Base-by-base conservation (phyloP, 2,329 filamentous ascomycete species). In the Fusarium coicis region DNA sequence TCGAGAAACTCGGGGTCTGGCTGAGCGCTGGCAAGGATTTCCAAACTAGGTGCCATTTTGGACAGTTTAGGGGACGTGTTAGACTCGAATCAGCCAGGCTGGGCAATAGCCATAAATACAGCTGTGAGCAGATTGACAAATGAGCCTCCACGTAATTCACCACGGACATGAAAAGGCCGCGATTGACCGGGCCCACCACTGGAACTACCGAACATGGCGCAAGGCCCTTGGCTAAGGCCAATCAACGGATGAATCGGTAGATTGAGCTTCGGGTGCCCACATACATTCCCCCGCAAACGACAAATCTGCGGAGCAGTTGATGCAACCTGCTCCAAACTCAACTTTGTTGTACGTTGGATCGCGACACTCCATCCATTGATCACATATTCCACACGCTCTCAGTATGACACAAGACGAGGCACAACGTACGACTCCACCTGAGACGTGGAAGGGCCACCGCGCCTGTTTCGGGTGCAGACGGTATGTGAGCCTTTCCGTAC, bases 301-400 rank as follows among this genome's bases (percentile, higher is more conserved):
- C 7, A 54, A 40, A 54, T 21, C 50, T n/a, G 50, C 14, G 50
- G 50, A 28, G 14, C 34, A 6, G 30, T 19, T 52, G 30, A 26
- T 40, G 50, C 19, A 21, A 28, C 23, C 26, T 21, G 14, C 32
- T 18, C 30, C 49, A 52, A 52, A 52, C 49, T 40, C 34, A 54
- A n/a, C 50, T 28, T 1, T 5, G 12, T 39, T 3, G 1, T 21
- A 14, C 15, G 34, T n/a, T 40, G n/a, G 11, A 19, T 14, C 30
- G 16, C n/a, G 30, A 34, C 2, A 15, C 1, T 23, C 12, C 7
- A 21, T 21, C 14, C 18, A 21, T 12, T 54, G 23, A 28, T n/a
- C 10, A 3, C 23, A 37, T 4, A 2, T 4, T 28, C 23, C 7
- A 28, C 18, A 3, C 14, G 10, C 18, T 7, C 14, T 0, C 1